Evolutionary conservation across 805 yeast genomes (phyloP), one percentile per base, ranked within the genome.

Genomic region (Cyberlindnera saturnus): DNA sequence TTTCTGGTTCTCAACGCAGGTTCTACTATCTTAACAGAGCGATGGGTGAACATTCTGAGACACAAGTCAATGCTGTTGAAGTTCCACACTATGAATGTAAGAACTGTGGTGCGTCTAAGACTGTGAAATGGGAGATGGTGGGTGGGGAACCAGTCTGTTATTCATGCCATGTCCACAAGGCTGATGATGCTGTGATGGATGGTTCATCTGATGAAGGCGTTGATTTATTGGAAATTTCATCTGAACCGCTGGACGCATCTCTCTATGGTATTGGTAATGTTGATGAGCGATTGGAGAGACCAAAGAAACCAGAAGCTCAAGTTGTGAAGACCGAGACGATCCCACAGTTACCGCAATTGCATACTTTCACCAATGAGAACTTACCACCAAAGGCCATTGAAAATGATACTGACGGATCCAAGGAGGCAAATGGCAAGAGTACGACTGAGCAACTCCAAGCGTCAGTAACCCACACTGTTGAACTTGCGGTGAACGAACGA

Each of bases 1-100:
- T 28, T 37, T 56, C 34, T 50, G 63, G 47, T 65, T 64, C 32
- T 69, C 81, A 18, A 61, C 45, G 52, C 67, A 32, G 75, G 64
- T 56, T 52, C 65, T 33, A 70, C 63, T 41, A 79, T 67, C 45
- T 46, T 17, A 15, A 57, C 51, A 47, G 48, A 17, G 36, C 49
- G 17, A 5, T 40, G 14, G 18, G 42, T 10, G 18, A 28, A 1
- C 32, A 43, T 23, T 30, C 32, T 16, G 18, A 15, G 34, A 13
- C 17, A 15, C 16, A 32, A 26, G 23, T n/a, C 13, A 23, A 23
- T 16, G 11, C 6, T 6, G 18, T 16, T 15, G 14, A 17, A 40
- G 13, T 15, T 32, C n/a, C 19, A 20, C 5, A 20, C 11, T 34
- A 29, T 3, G 11, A 33, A 17, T 43, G 43, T 40, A 36, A 17